Evolutionary conservation across 371 early-diverging fungal genomes (phyloP).

Genomic region (Synchytrium microbalum): DNA sequence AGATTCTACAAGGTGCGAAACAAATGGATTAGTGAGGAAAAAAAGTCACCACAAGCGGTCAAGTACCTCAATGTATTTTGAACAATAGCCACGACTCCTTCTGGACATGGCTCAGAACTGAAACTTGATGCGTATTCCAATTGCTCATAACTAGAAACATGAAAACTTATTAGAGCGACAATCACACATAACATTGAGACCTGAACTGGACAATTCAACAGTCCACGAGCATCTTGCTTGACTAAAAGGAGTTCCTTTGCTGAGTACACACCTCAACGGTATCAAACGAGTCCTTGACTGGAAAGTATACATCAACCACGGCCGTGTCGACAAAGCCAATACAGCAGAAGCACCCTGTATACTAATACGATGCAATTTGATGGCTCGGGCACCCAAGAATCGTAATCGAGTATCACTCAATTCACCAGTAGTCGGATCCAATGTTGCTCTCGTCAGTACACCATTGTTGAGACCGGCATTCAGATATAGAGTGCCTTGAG

Average conservation of each 20-base stretch:
- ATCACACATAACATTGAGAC: too few species aligned
- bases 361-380: conserved; percentile 64
- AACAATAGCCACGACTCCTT: conserved; percentile 83
- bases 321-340: conserved; percentile 74
- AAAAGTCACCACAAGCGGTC: not conserved
- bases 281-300: conserved; percentile 57
- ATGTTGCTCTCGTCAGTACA: conserved; percentile 73
- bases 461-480: conserved; percentile 89
- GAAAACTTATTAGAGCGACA: too few species aligned
- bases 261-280: conserved; percentile 41
- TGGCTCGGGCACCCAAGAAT: conserved; percentile 78
- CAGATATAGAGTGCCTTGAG: conserved; percentile 59
- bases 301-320: conserved; percentile 85
- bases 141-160: conserved; percentile 50
- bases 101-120: conserved; percentile 78
- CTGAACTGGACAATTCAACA: too few species aligned
- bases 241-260: too few species aligned
- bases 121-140: conserved; percentile 81
- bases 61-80: conserved; percentile 59
- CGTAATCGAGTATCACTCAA: conserved; percentile 80
- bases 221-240: too few species aligned
- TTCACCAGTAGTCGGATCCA: conserved; percentile 76
- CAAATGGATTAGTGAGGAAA: conserved; percentile 3
- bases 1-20: conserved; percentile 43
- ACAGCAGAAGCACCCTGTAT: conserved; percentile 64